Percentiles rank a stretch among this genome's conserved stretches.
These are phyloP conservation scores for Termitomyces sp. DNA, from an alignment of 768 basidiomycete species.

Conservation along the genomic window DNA sequence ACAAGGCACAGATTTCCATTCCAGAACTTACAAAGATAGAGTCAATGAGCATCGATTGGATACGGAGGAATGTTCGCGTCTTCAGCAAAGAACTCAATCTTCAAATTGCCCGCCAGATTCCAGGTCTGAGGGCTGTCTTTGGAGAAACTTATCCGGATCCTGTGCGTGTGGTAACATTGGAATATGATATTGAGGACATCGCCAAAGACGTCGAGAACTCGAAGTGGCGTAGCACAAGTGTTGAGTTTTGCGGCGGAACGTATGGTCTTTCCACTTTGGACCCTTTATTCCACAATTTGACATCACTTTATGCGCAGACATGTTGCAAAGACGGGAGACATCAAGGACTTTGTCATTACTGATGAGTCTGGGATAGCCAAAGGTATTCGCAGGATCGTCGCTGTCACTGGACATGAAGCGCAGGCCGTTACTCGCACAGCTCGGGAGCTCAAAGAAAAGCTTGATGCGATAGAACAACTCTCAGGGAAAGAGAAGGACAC, in stretches of 20 bases:
- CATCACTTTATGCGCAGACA: conserved; percentile 49
- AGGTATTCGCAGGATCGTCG: conserved; percentile 92
- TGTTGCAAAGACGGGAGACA: conserved; percentile 94
- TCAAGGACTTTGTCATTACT: conserved; percentile 92
- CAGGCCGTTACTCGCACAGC: conserved; percentile 73
- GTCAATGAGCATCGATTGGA: conserved; percentile 81
- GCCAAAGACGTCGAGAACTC: conserved; percentile 80
- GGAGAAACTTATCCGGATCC: conserved; percentile 98
- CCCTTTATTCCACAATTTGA: background rate
- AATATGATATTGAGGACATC: conserved; percentile 85
- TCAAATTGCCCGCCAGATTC: conserved; percentile 74
- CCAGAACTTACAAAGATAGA: conserved; percentile 84
- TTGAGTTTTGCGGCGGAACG: conserved; percentile 99
- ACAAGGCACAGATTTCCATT: conserved; percentile 81
- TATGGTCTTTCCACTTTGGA: conserved; percentile 38
- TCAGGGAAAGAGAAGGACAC: conserved; percentile 80
- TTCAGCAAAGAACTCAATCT: conserved; percentile 85
- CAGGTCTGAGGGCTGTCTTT: conserved; percentile 95
- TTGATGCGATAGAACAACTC: conserved; percentile 58
- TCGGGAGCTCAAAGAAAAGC: conserved; percentile 53
- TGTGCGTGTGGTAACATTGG: conserved; percentile 90
- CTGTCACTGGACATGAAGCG: conserved; percentile 93
- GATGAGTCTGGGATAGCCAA: conserved; percentile 98
- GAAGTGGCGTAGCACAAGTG: conserved; percentile 87
- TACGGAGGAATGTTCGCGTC: conserved; percentile 84